These are phyloP conservation scores for Penicillium verhagenii DNA, from an alignment of 495 filamentous ascomycete species.

Conservation along the genomic window DNA sequence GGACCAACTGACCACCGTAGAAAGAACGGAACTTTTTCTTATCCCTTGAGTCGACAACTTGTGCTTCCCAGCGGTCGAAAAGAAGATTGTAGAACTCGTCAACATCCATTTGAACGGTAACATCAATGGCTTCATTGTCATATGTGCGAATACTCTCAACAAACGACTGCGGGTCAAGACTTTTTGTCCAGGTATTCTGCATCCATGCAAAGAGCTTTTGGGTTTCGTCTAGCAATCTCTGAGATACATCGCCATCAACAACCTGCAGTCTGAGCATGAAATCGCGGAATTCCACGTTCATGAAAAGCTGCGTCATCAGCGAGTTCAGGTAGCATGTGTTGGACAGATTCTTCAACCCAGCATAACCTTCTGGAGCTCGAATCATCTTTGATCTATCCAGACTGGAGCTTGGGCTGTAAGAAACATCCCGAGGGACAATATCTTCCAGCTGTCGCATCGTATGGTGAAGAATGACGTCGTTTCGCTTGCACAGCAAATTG, in stretches of 20 bases:
- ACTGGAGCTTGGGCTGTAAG: constrained; percentile 36
- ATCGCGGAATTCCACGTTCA: constrained; percentile 85
- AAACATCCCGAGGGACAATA: constrained; percentile 49
- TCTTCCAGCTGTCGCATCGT: constrained; percentile 54
- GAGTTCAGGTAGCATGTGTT: constrained; percentile 99
- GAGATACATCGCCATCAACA: constrained; percentile 52
- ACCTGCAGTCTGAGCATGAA: constrained; percentile 73
- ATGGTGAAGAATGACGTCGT: constrained; percentile 45
- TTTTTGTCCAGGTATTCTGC: constrained; percentile 75
- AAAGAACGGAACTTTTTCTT: constrained; percentile 80
- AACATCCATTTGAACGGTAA: constrained; percentile 92
- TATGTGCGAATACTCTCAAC: constrained; percentile 77
- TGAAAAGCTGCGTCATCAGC: constrained; percentile 91
- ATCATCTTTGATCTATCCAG: constrained; percentile 69
- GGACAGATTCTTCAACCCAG: constrained; percentile 83
- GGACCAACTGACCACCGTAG: constrained; percentile 87
- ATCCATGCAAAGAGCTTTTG: constrained; percentile 80
- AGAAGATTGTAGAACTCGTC: constrained; percentile 96
- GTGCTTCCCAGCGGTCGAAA: constrained; percentile 87
- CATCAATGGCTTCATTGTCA: constrained; percentile 81
- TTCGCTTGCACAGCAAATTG: constrained; percentile 54
- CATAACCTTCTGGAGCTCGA: constrained; percentile 72
- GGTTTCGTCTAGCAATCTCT: constrained; percentile 71
- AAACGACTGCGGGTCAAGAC: constrained; percentile 68
- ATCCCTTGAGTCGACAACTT: constrained; percentile 63